Evolutionary conservation across 2,329 filamentous ascomycete species (phyloP).

Genomic region (Plenodomus biglobosus): DNA sequence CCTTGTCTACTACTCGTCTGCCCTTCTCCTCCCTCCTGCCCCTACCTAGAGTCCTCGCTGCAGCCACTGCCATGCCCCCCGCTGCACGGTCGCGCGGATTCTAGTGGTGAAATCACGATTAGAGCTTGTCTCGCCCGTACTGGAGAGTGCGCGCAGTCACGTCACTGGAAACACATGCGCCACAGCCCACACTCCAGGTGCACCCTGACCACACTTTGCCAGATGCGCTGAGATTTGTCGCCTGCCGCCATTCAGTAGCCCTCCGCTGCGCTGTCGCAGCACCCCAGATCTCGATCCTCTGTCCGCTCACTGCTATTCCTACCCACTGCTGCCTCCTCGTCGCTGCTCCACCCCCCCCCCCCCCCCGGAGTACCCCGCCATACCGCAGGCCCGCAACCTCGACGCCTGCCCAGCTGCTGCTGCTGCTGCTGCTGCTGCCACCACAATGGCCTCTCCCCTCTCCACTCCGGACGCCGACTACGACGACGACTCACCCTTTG

Average conservation of each 20-base stretch:
- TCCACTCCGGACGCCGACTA: slow-evolving; percentile 37
- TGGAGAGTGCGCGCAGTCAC: slow-evolving; percentile 9
- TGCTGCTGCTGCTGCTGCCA: no score
- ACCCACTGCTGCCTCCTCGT: slow-evolving; percentile 6
- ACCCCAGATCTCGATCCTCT: slow-evolving; percentile 1
- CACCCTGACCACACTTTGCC: slow-evolving; percentile 17
- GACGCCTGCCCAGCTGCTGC: no score
- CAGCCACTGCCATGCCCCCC: no score
- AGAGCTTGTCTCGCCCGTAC: not conserved
- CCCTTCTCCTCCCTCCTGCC: no score
- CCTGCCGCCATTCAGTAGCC: slow-evolving; percentile 13
- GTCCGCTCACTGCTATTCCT: slow-evolving; percentile 9
- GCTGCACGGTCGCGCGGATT: no score
- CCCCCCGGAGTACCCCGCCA: slow-evolving; percentile 19
- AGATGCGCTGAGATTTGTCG: slow-evolving; percentile 15
- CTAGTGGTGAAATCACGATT: not conserved
- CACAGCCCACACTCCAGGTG: slow-evolving; percentile 25
- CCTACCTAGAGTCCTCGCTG: no score
- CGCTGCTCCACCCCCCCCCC: slow-evolving; percentile 1
- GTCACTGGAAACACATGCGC: slow-evolving; percentile 21
- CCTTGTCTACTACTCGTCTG: no score
- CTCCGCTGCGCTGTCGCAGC: slow-evolving; percentile 13
- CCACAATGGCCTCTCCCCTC: slow-evolving; percentile 34
- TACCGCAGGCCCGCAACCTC: slow-evolving; percentile 8
- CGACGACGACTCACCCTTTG: slow-evolving; percentile 38